Evolutionary conservation across 2,329 filamentous ascomycete genomes (phyloP), one percentile per base, ranked within the genome.

Genomic region (Pseudonectria foliicola): DNA sequence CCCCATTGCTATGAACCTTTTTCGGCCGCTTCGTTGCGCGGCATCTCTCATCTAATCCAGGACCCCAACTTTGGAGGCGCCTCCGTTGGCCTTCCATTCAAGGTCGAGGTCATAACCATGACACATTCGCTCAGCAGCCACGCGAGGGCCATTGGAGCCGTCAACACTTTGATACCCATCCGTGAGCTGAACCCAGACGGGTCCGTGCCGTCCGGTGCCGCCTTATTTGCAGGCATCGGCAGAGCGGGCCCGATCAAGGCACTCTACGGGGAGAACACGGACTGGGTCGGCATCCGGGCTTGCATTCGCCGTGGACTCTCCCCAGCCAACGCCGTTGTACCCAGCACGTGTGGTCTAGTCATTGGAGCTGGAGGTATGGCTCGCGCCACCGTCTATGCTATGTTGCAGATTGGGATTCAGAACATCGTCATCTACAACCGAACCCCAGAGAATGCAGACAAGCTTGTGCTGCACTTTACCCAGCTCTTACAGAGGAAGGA

Each of bases 241-340:
- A 70, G 76, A 28, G 70, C 78, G 2, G 82, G 83, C 0, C 73
- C 77, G 0, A 74, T 86, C 6, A 73, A 74, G 42, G 81, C 79
- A 0, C 65, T 88, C 0, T 85, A 86, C 43, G 85, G 83, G 2
- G 82, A 88, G 39, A 89, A 89, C 40, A 88, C 83, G 0, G 84
- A 89, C 55, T 89, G 84, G 80, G 82, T 87, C 24, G 84, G 84
- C 5, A 84, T 89, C 27, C 68, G 80, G 34, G 82, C 80, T 3
- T 87, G 82, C 51, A 74, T 89, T 27, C 72, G 79, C 6, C 70
- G 82, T 23, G 82, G 82, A 2, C 64, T 88, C 2, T 87, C 83
- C 1, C 84, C 84, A 0, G 80, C 82, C 4, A 82, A 82, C 42
- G 76, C 74, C 2, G 71, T 82, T 0, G 68, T 75, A 3, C 64